A percentile compares a stretch with the other conserved stretches of the same genome.
These are phyloP conservation scores for Irpex sp. DNA, from an alignment of 1,284 basidiomycete species.

Conservation along the genomic window DNA sequence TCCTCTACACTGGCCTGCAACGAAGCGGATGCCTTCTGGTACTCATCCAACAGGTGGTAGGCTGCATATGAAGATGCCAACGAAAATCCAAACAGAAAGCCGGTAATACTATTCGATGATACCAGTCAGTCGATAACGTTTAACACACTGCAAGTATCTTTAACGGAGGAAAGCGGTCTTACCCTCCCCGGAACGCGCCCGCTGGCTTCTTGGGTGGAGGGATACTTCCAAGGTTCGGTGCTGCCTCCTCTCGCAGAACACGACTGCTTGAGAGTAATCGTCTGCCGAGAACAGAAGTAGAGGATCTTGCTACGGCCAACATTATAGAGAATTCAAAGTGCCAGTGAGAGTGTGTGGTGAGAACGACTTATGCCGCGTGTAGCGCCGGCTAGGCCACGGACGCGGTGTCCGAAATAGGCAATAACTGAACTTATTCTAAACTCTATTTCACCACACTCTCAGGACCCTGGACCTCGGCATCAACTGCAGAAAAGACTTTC, in stretches of 20 bases:
- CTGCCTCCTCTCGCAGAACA: slow-evolving; percentile 43
- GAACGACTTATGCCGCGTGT: neutral
- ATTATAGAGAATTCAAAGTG: neutral
- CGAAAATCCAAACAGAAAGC: slow-evolving; percentile 89
- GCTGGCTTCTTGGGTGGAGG: slow-evolving; percentile 72
- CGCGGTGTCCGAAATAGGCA: neutral
- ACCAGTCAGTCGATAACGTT: too few species aligned
- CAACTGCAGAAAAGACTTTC: neutral
- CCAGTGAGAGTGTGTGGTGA: neutral
- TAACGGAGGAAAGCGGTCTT: slow-evolving; percentile 24
- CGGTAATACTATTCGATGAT: slow-evolving; percentile 63
- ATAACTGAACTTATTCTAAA: neutral
- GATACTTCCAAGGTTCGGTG: slow-evolving; percentile 52
- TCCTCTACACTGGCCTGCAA: slow-evolving; percentile 87
- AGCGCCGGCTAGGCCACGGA: neutral
- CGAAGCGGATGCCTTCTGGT: slow-evolving; percentile 80
- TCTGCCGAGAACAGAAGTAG: neutral
- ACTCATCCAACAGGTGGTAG: slow-evolving; percentile 87
- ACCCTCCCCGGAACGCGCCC: slow-evolving; percentile 86
- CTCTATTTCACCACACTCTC: neutral
- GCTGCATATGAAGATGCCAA: slow-evolving; percentile 81
- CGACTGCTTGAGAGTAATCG: slow-evolving; percentile 31
- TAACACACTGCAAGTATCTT: neutral
- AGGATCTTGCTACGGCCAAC: neutral
- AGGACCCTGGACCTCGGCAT: neutral